Evolutionary conservation across 176 grass and related monocot genomes (phyloP).

Genomic region (Chloris gayana): DNA sequence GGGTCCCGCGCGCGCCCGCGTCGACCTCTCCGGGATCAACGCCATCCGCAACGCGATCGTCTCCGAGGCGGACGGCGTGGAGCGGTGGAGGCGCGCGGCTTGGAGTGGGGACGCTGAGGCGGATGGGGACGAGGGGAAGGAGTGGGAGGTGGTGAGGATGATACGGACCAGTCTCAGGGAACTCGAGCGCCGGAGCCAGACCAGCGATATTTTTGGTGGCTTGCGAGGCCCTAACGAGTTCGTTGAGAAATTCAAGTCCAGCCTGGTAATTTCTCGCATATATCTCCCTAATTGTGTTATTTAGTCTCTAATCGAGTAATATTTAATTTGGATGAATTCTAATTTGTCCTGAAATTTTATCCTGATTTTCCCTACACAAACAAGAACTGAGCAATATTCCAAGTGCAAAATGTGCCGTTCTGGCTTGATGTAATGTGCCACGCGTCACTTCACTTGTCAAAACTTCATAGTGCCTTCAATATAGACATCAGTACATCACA

Average conservation of each 20-base stretch:
- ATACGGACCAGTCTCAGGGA: conserved; percentile 64
- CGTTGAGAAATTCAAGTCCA: conserved; percentile 76
- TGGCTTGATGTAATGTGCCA: background rate
- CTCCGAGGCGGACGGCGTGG: conserved; percentile 41
- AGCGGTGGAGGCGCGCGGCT: conserved; percentile 15
- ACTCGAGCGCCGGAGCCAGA: conserved; percentile 65
- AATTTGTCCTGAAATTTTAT: background rate
- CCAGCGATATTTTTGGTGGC: conserved; percentile 55
- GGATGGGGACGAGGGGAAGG: conserved; percentile 40
- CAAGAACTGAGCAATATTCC: background rate
- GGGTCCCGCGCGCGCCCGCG: conserved; percentile 44
- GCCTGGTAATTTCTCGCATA: conserved; percentile 50
- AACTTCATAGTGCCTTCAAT: background rate
- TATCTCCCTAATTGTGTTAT: background rate
- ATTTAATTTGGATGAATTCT: background rate
- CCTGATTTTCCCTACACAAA: background rate
- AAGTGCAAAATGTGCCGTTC: background rate
- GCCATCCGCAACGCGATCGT: conserved; percentile 59
- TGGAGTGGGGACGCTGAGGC: conserved; percentile 9
- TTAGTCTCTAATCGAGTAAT: background rate
- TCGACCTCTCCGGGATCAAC: conserved; percentile 68
- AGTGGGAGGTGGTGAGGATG: conserved; percentile 71
- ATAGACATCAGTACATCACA: background rate
- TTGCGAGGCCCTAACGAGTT: conserved; percentile 53
- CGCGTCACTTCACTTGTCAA: conserved; percentile 6